Percentiles rank a stretch among this genome's conserved stretches.
Evolutionary conservation across 305 asterid species (phyloP).

Genomic region (Fraxinus ornus): DNA sequence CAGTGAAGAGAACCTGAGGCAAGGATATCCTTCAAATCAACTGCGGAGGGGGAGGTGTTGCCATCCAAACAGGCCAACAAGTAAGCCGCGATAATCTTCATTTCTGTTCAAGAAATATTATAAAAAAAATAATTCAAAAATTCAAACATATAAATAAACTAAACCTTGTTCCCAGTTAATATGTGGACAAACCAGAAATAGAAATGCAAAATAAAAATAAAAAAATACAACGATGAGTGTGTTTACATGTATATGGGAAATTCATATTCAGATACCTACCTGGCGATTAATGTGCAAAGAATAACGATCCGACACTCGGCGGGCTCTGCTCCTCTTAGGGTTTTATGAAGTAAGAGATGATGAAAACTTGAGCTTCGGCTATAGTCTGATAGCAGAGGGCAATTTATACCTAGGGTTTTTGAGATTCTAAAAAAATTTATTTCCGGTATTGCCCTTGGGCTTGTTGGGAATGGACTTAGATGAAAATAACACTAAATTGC

Average conservation of each 20-base stretch:
- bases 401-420: neutral
- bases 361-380: neutral
- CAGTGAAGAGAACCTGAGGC: constrained; percentile 14
- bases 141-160: neutral
- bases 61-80: constrained; percentile 32
- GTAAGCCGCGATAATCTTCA: constrained; percentile 30
- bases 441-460: neutral
- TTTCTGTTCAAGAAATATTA: neutral
- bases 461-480: neutral
- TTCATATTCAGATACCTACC: neutral
- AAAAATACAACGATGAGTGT: neutral
- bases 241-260: neutral
- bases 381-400: neutral
- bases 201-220: neutral
- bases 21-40: constrained; percentile 22
- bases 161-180: neutral
- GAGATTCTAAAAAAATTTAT: neutral
- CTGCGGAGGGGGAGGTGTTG: constrained; percentile 23
- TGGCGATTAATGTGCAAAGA: neutral
- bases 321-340: neutral
- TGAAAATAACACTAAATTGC: too few species aligned
- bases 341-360: neutral
- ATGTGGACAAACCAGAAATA: neutral
- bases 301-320: neutral
- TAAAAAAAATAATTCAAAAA: neutral